Percentiles rank a stretch among this genome's conserved stretches.
These are phyloP conservation scores for Fusarium caatingaense DNA, from an alignment of 2,329 filamentous ascomycete species.

Conservation along the genomic window DNA sequence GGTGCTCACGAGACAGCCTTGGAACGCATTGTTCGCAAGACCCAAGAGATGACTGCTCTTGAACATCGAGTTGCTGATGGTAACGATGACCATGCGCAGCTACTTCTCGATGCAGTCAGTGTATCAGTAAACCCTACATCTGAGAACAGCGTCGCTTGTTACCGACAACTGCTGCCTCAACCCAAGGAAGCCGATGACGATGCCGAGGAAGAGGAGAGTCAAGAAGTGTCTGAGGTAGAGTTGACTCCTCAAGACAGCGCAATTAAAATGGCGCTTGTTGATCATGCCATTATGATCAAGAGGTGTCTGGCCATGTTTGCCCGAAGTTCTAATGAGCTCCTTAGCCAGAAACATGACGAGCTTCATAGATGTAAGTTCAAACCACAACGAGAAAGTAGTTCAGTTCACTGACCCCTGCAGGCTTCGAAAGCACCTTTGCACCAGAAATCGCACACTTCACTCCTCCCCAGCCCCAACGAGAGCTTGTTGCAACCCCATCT, in stretches of 20 bases:
- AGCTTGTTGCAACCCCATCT: slow-evolving; percentile 56
- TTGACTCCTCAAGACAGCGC: slow-evolving; percentile 76
- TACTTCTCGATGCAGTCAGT: slow-evolving; percentile 79
- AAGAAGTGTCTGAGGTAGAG: slow-evolving; percentile 59
- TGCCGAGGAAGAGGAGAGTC: slow-evolving; percentile 56
- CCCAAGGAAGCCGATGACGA: slow-evolving; percentile 56
- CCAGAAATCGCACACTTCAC: slow-evolving; percentile 73
- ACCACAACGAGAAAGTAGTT: background rate
- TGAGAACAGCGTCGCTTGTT: slow-evolving; percentile 81
- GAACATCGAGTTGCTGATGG: slow-evolving; percentile 80
- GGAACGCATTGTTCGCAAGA: slow-evolving; percentile 91
- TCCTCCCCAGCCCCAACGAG: slow-evolving; percentile 59
- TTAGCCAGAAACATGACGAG: slow-evolving; percentile 67
- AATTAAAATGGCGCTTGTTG: slow-evolving; percentile 85
- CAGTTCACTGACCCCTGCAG: slow-evolving; percentile 52
- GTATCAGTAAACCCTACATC: slow-evolving; percentile 80
- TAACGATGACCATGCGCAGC: slow-evolving; percentile 74
- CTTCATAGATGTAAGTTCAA: slow-evolving; percentile 71
- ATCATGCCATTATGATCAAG: slow-evolving; percentile 90
- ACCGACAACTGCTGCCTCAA: slow-evolving; percentile 77
- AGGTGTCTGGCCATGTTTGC: slow-evolving; percentile 79
- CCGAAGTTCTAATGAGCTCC: slow-evolving; percentile 70
- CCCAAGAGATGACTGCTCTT: slow-evolving; percentile 80
- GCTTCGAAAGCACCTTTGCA: slow-evolving; percentile 72
- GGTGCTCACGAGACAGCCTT: slow-evolving; percentile 86